These are phyloP conservation scores for Xylaria venustula DNA, from an alignment of 495 filamentous ascomycete species.

Conservation along the genomic window DNA sequence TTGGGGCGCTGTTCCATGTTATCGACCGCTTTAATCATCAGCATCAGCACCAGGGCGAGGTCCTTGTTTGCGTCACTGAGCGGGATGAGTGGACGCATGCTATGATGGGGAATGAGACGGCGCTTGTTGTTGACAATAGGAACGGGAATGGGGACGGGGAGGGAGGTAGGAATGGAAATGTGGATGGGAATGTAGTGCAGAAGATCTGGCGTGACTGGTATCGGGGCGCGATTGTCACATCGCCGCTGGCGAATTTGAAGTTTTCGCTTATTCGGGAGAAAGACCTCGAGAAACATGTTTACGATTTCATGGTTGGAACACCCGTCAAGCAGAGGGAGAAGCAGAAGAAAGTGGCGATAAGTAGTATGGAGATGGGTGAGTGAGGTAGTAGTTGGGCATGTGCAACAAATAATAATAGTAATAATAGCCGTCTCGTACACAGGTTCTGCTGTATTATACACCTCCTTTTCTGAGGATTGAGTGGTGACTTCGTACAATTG, in stretches of 20 bases:
- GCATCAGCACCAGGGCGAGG: constrained; percentile 4
- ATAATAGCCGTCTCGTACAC: background rate
- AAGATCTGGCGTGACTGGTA: constrained; percentile 42
- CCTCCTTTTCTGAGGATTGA: constrained; percentile 16
- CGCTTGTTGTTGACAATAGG: constrained; percentile 1
- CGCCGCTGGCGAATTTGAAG: constrained; percentile 31
- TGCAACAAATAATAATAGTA: background rate
- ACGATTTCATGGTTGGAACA: constrained; percentile 9
- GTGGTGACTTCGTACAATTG: constrained; percentile 16
- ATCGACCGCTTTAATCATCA: constrained; percentile 39
- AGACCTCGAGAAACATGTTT: constrained; percentile 29
- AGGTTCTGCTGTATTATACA: constrained; percentile 4
- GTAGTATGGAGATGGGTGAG: background rate
- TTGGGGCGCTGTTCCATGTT: constrained; percentile 40
- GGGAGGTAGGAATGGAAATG: too few relatives aligned
- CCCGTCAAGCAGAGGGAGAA: background rate
- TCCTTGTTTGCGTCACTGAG: constrained; percentile 33
- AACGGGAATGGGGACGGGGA: too few relatives aligned
- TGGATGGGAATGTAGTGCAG: constrained; percentile 41
- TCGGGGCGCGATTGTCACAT: constrained; percentile 30
- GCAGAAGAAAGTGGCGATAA: background rate
- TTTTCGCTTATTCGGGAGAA: constrained; percentile 37
- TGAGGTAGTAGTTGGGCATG: background rate
- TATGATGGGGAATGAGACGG: constrained; percentile 18
- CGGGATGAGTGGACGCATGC: constrained; percentile 30